A percentile compares a stretch with the other conserved stretches of the same genome.
These are phyloP conservation scores for Macrophomina tecta DNA, from an alignment of 2,329 filamentous ascomycete genomes.

Conservation along the genomic window DNA sequence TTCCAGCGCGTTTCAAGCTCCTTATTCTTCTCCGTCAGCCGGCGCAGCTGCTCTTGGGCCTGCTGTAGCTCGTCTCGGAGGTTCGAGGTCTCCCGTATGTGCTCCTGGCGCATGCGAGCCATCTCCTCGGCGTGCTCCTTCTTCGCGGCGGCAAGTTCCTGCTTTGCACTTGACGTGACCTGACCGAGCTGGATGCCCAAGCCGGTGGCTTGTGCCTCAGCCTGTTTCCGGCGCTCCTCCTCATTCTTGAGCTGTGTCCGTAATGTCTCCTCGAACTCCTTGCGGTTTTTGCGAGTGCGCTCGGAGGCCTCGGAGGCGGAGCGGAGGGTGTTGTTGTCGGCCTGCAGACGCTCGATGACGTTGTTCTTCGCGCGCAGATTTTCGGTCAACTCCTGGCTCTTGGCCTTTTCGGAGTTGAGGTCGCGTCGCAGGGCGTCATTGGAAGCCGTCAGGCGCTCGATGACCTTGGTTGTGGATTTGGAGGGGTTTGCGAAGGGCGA, in stretches of 20 bases:
- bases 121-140: constrained; percentile 22
- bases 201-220: constrained; percentile 25
- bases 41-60: constrained; percentile 20
- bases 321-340: constrained; percentile 25
- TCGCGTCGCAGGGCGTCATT: constrained; percentile 76
- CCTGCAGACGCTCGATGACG: constrained; percentile 63
- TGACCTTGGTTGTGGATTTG: constrained; percentile 41
- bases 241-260: constrained; percentile 22
- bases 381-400: constrained; percentile 69
- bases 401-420: constrained; percentile 41
- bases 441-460: constrained; percentile 77
- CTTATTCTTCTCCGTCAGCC: constrained; percentile 21
- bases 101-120: constrained; percentile 6
- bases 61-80: constrained; percentile 22
- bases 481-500: constrained; percentile 27
- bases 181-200: constrained; percentile 26
- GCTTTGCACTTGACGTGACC: constrained; percentile 10
- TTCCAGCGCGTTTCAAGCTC: constrained; percentile 25
- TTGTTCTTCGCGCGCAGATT: constrained; percentile 69
- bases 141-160: constrained; percentile 20
- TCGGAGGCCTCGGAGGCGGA: constrained; percentile 17
- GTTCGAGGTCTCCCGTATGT: constrained; percentile 12
- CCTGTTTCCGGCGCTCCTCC: constrained; percentile 25
- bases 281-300: constrained; percentile 18
- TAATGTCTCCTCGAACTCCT: constrained; percentile 26